Base-by-base conservation (phyloP, 768 basidiomycete genomes). In the Macrolepiota dolichaula region DNA sequence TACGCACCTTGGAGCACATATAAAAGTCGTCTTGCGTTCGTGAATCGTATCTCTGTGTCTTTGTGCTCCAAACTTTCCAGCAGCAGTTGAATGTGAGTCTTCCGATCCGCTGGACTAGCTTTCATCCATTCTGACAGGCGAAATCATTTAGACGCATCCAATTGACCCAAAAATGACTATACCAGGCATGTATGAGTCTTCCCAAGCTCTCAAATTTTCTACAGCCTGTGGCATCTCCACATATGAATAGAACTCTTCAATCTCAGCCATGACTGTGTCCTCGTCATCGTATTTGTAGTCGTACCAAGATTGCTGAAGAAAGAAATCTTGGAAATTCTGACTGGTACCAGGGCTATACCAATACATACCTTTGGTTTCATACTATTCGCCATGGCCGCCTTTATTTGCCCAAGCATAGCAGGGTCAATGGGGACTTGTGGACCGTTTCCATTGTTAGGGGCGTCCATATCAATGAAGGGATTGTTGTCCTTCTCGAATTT, bases 181-280 rank as follows among this genome's bases (percentile, higher is more conserved):
- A 91, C 94, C 91, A 73, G 85, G 85, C 32, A 81, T 75, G 70
- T 91, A 96, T 46, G 89, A 92, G 40, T 88, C 88, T 68, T 90
- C 85, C 91, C 94, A 97, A 49, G 92, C 89, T 69, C 87, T 89
- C 64, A 92, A 77, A 71, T 94, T 93, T 78, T 93, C 91, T 2
- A 85, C 86, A 22, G 94, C 88, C 71, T 95, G 92, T 0, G 91
- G 85, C 85, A 94, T 92, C 78, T 98, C 96, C 63, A 94, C 87
- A 74, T 97, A 99, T 22, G 94, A 93, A 74, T 96, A 98, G 76
- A 98, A 98, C 74, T 99, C 97, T 61, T 98, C 92, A 40, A 99
- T 88, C 72, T 99, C 97, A 68, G 91, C 90, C 83, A 96, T 88
- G 19, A 98, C 87, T 4, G 92, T 95, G 73, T 97, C 94, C 69